Conservation (phyloP, 2,329 filamentous ascomycete genomes). For the Arachnomyces sp. region DNA sequence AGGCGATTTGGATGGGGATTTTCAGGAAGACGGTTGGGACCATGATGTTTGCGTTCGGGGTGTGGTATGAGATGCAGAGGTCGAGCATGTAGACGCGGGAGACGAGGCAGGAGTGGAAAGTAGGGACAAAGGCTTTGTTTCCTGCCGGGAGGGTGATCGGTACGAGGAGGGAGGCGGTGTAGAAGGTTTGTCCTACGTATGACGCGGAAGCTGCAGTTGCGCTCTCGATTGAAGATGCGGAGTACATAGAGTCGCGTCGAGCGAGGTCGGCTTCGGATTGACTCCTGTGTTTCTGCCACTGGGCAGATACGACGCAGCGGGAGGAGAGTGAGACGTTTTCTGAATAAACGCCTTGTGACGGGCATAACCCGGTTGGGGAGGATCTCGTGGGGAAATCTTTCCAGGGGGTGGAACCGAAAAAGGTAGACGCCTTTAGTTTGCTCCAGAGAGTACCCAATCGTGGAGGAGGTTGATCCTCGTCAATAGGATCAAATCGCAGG, state of each 20-base stretch:
- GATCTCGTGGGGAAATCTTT: slow-evolving; percentile 41
- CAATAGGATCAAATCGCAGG: slow-evolving; percentile 54
- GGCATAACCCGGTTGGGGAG: slow-evolving; percentile 30
- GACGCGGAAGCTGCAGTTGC: slow-evolving; percentile 27
- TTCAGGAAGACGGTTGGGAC: slow-evolving; percentile 34
- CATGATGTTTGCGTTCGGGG: slow-evolving; percentile 36
- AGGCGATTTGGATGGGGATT: slow-evolving; percentile 37
- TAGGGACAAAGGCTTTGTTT: slow-evolving; percentile 58
- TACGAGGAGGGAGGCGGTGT: slow-evolving; percentile 56
- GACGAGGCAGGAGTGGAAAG: slow-evolving; percentile 62
- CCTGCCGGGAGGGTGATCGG: slow-evolving; percentile 52
- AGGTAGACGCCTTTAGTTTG: slow-evolving; percentile 53
- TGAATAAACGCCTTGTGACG: slow-evolving; percentile 45
- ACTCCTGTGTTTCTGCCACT: slow-evolving; percentile 46
- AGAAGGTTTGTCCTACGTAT: slow-evolving; percentile 46
- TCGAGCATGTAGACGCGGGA: slow-evolving; percentile 58
- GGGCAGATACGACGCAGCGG: slow-evolving; percentile 49
- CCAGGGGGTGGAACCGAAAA: slow-evolving; percentile 47
- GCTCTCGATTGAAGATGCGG: slow-evolving; percentile 19
- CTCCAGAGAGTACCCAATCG: slow-evolving; percentile 45
- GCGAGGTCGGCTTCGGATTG: slow-evolving; percentile 21
- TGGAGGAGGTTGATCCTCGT: slow-evolving; percentile 45
- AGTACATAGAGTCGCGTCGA: slow-evolving; percentile 15
- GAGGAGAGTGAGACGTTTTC: slow-evolving; percentile 48
- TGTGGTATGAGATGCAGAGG: slow-evolving; percentile 49